Percentiles rank a stretch among this genome's conserved stretches.
Conservation (phyloP, 202 grass and related monocot species). For the Dendrocalamus latiflorus region DNA sequence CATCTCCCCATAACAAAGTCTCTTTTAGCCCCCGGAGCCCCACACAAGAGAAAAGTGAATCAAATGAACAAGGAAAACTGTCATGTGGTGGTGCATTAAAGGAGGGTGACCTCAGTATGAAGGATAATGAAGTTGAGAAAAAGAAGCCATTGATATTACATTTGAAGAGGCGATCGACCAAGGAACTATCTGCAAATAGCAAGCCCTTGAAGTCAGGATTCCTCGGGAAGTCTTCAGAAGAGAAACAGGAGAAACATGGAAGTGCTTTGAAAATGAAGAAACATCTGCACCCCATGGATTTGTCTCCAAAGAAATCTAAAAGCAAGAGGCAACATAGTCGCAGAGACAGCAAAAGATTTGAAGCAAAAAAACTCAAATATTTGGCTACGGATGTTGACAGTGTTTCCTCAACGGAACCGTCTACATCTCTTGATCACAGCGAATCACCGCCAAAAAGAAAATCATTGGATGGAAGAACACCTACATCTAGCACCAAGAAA, state of each 20-base stretch:
- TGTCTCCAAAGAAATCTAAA: slow-evolving; percentile 55
- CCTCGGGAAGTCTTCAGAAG: slow-evolving; percentile 47
- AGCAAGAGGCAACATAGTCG: slow-evolving; percentile 51
- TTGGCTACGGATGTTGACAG: slow-evolving; percentile 38
- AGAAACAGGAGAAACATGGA: slow-evolving; percentile 52
- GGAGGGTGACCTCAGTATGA: slow-evolving; percentile 24
- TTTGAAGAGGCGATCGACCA: slow-evolving; percentile 41
- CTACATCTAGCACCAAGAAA: slow-evolving; percentile 57
- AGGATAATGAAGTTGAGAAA: slow-evolving; percentile 42
- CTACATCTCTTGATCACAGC: slow-evolving; percentile 49
- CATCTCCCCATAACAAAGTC: slow-evolving; percentile 46
- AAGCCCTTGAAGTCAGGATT: slow-evolving; percentile 44
- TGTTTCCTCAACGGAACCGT: slow-evolving; percentile 52
- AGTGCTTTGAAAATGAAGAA: slow-evolving; percentile 50
- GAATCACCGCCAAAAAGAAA: slow-evolving; percentile 51
- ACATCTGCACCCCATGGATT: slow-evolving; percentile 24
- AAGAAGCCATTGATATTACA: slow-evolving; percentile 43
- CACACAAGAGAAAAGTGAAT: slow-evolving; percentile 39
- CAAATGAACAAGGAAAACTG: slow-evolving; percentile 54
- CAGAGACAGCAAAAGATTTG: slow-evolving; percentile 42
- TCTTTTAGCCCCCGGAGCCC: slow-evolving; percentile 37
- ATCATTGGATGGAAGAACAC: slow-evolving; percentile 49
- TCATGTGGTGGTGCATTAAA: slow-evolving; percentile 26
- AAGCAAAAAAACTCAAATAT: slow-evolving; percentile 49
- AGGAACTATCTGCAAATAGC: slow-evolving; percentile 33